Percentiles rank a stretch among this genome's conserved stretches.
Conservation (phyloP, 208 protist genomes). For the Leishmania martiniquensis region DNA sequence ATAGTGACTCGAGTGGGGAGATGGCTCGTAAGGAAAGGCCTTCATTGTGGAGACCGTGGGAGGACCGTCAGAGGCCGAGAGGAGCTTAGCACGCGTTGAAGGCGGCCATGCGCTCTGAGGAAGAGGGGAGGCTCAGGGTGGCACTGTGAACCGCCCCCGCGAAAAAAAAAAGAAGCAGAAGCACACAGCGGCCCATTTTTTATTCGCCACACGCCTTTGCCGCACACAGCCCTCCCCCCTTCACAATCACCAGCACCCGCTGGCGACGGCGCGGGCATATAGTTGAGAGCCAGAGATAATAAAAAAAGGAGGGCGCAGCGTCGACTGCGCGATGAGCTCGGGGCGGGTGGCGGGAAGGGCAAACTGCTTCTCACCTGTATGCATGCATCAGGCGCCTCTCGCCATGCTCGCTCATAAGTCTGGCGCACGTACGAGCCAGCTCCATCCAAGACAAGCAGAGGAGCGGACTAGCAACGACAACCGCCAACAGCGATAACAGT, state of each 20-base stretch:
- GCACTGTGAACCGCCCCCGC: too few relatives aligned
- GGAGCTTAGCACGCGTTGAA: neutral
- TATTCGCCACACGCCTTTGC: too few relatives aligned
- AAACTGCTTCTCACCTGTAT: neutral
- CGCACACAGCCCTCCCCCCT: too few relatives aligned
- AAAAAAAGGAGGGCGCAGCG: neutral
- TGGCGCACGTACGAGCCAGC: neutral
- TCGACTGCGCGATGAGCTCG: neutral
- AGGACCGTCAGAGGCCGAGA: neutral
- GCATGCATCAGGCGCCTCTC: neutral
- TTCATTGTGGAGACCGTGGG: neutral
- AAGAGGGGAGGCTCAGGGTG: neutral
- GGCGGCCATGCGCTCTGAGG: neutral
- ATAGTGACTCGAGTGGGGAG: neutral
- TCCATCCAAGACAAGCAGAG: neutral
- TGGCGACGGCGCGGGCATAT: neutral
- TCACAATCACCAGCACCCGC: too few relatives aligned
- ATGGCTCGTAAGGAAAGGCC: neutral
- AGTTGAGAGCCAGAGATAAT: too few relatives aligned
- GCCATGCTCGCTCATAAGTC: neutral
- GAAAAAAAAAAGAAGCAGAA: too few relatives aligned
- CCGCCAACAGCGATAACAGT: neutral
- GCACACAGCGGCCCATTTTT: too few relatives aligned
- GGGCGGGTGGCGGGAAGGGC: neutral
- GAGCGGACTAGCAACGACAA: neutral